Percentiles rank a stretch among this genome's conserved stretches.
Evolutionary conservation across 352 stramenopile species (phyloP).

Genomic region (Thraustotheca clavata): DNA sequence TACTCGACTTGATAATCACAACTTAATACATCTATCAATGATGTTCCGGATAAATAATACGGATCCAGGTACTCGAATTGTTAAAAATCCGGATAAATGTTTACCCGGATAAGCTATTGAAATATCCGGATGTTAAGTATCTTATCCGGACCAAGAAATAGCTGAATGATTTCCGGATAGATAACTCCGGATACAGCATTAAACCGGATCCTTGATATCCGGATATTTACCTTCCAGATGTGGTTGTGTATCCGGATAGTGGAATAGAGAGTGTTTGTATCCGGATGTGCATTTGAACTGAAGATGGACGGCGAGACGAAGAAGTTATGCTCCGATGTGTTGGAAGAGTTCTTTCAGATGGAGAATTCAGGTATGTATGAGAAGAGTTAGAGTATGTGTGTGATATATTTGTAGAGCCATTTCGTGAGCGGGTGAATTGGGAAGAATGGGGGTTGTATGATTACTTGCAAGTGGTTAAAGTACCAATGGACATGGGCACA

Average conservation of each 20-base stretch:
- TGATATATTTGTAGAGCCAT: constrained; percentile 42
- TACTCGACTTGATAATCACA: too few species aligned
- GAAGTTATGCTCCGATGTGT: constrained; percentile 71
- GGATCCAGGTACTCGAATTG: too few species aligned
- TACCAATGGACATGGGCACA: constrained; percentile 86
- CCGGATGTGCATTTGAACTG: constrained; percentile 3
- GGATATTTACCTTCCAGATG: neutral
- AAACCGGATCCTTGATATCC: constrained; percentile 10
- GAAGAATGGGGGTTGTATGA: constrained; percentile 84
- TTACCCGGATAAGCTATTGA: too few species aligned
- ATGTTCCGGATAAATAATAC: too few species aligned
- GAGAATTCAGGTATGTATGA: constrained; percentile 47
- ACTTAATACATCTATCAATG: too few species aligned
- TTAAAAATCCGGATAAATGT: too few species aligned
- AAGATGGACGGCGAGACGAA: constrained; percentile 69
- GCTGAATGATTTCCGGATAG: too few species aligned
- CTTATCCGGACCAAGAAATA: too few species aligned
- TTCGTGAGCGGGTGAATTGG: constrained; percentile 83
- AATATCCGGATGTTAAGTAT: too few species aligned
- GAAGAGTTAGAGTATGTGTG: neutral
- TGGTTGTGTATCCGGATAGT: neutral
- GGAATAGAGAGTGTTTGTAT: neutral
- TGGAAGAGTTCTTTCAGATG: constrained; percentile 77
- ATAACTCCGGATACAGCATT: too few species aligned
- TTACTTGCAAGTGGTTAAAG: constrained; percentile 79